These are phyloP conservation scores for Trichopus zeylanicus DNA, from an alignment of 116 monocot genomes.

Conservation along the genomic window DNA sequence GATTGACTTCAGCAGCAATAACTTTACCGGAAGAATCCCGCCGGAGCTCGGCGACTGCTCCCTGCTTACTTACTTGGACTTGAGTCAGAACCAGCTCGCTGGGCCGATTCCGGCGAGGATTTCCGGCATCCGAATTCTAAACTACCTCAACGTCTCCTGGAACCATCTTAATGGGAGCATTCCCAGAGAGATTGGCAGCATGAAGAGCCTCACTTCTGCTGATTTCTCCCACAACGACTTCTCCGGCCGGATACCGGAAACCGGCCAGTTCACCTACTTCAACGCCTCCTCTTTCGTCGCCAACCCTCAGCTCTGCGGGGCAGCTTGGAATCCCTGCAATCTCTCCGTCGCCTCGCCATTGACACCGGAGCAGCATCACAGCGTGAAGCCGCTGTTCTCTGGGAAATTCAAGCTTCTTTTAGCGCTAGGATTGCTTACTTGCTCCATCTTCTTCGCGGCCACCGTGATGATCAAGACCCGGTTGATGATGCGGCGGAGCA, in stretches of 20 bases:
- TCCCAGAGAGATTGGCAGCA: conserved; percentile 49
- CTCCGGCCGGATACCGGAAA: conserved; percentile 48
- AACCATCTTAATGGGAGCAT: conserved; percentile 46
- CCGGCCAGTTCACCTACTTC: conserved; percentile 67
- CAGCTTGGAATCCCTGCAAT: conserved; percentile 29
- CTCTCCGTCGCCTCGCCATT: conserved; percentile 2
- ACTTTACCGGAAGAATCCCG: conserved; percentile 44
- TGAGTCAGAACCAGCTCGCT: conserved; percentile 41
- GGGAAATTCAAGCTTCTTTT: conserved; percentile 65
- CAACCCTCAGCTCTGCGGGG: conserved; percentile 52
- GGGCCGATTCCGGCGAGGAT: conserved; percentile 42
- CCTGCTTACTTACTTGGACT: conserved; percentile 53
- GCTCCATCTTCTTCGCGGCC: conserved; percentile 49
- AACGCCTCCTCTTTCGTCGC: conserved; percentile 47
- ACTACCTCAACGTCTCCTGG: conserved; percentile 67
- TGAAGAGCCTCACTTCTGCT: conserved; percentile 65
- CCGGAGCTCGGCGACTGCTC: conserved; percentile 35
- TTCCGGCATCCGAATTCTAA: conserved; percentile 45
- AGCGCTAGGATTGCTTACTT: conserved; percentile 43
- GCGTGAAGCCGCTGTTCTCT: conserved; percentile 9
- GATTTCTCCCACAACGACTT: conserved; percentile 80
- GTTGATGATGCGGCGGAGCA: conserved; percentile 27
- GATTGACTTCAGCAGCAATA: conserved; percentile 61
- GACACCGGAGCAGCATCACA: conserved; percentile 1
- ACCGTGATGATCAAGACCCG: conserved; percentile 46